These are phyloP conservation scores for Ophiostoma triangulosporum DNA, from an alignment of 2,329 filamentous ascomycete genomes.

Conservation along the genomic window DNA sequence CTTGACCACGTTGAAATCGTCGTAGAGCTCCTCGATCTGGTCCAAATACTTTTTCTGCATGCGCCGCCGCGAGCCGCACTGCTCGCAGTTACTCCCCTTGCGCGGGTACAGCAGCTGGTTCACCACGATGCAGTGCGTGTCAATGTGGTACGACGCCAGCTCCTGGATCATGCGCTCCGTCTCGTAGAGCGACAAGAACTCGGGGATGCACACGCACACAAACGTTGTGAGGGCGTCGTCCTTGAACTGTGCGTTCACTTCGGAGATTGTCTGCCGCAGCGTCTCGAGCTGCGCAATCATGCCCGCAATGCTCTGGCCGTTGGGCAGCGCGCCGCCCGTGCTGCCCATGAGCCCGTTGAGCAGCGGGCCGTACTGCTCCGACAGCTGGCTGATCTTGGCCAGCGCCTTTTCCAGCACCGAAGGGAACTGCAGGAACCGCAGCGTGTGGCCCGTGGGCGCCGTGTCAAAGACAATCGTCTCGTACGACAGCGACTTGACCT, in stretches of 20 bases:
- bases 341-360: slow-evolving; percentile 83
- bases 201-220: slow-evolving; percentile 94
- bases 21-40: slow-evolving; percentile 96
- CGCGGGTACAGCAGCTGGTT: slow-evolving; percentile 95
- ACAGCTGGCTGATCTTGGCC: slow-evolving; percentile 91
- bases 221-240: slow-evolving; percentile 91
- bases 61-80: slow-evolving; percentile 86
- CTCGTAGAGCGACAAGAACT: slow-evolving; percentile 94
- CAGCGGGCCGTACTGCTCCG: slow-evolving; percentile 87
- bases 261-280: slow-evolving; percentile 79
- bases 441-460: slow-evolving; percentile 90
- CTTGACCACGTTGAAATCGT: slow-evolving; percentile 97
- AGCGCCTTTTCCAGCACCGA: slow-evolving; percentile 96
- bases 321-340: slow-evolving; percentile 56
- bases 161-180: slow-evolving; percentile 99
- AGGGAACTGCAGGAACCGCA: slow-evolving; percentile 96
- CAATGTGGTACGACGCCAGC: slow-evolving; percentile 80
- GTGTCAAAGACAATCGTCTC: slow-evolving; percentile 99
- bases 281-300: slow-evolving; percentile 91
- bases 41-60: slow-evolving; percentile 99
- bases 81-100: slow-evolving; percentile 72
- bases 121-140: slow-evolving; percentile 94
- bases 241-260: slow-evolving; percentile 98
- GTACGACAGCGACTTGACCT: slow-evolving; percentile 97
- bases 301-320: slow-evolving; percentile 84